Base-by-base conservation (phyloP, 2,329 filamentous ascomycete species). In the Pseudocercospora macadamiae region DNA sequence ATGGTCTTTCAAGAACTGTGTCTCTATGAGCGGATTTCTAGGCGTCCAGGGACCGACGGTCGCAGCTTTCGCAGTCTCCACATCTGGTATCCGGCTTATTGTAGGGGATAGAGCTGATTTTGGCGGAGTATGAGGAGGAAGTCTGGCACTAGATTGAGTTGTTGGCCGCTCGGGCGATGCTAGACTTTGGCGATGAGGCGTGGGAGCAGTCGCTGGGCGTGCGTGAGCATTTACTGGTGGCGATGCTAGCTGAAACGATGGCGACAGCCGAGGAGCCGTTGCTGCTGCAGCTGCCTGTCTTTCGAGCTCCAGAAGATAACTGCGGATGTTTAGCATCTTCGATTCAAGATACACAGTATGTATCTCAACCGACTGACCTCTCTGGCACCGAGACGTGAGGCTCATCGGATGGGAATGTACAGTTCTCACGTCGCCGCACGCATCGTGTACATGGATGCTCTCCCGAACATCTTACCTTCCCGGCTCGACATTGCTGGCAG, bases 401-500 rank as follows among this genome's bases (percentile, higher is more conserved):
- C 12, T 60, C 58, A 57, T 80, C 76, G 5, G 57, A 59, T n/a
- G 57, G 57, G 51, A 80, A 80, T 4, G 71, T 68, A 54, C 78
- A 80, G 1, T 70, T 60, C 16, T 77, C 66, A n/a, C 74, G 76
- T 19, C 77, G 73, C 60, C 77, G 79, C 39, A 67, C 74, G 64
- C 78, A 81, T n/a, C 71, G 72, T 47, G 76, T 73, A 66, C 78
- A 80, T 12, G 77, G 77, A 57, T 74, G 70, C 4, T 69, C 66
- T 10, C 77, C 78, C 18, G 76, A 75, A 63, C 77, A 80, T 63
- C 76, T 77, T 62, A 79, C 78, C 64, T 80, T 80, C 54, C 78
- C 77, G 51, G 74, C 72, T 23, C 79, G 76, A 60, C 79, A 81
- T 62, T 77, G 73, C 47, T 71, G 69, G 60, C 78, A 80, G 37